Percentiles rank a stretch among this genome's conserved stretches.
Conservation (phyloP, 306 rosid genomes). For the Vigna mungo region DNA sequence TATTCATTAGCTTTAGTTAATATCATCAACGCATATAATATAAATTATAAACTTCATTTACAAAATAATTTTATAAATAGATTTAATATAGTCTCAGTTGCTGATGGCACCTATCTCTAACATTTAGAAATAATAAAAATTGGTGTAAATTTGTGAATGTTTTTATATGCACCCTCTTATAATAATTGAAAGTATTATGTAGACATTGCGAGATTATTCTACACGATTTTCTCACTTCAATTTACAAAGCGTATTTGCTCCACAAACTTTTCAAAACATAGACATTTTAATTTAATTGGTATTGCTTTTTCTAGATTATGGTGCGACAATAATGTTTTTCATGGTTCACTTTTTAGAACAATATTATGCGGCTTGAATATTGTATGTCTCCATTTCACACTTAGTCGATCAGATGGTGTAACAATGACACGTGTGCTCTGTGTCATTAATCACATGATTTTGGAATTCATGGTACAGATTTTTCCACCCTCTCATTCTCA, state of each 20-base stretch:
- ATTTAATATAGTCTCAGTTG: too few species aligned
- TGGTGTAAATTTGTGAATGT: too few species aligned
- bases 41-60: too few species aligned
- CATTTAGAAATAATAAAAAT: too few species aligned
- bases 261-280: neutral
- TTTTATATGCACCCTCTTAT: too few species aligned
- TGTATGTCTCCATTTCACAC: neutral
- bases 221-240: conserved; percentile 18
- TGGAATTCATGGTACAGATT: neutral
- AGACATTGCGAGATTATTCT: too few species aligned
- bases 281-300: neutral
- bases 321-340: conserved; percentile 22
- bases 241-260: neutral
- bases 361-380: neutral
- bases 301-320: conserved; percentile 18
- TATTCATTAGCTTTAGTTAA: too few species aligned
- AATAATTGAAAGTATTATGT: too few species aligned
- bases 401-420: neutral
- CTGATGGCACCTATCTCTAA: too few species aligned
- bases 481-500: conserved; percentile 8
- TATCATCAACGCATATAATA: conserved; percentile 16
- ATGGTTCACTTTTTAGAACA: conserved; percentile 27
- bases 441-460: conserved; percentile 9
- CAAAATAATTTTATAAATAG: too few species aligned
- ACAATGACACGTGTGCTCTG: neutral